Base-by-base conservation (phyloP, 1,139 yeast genomes). In the Suhomyces wounanorum region DNA sequence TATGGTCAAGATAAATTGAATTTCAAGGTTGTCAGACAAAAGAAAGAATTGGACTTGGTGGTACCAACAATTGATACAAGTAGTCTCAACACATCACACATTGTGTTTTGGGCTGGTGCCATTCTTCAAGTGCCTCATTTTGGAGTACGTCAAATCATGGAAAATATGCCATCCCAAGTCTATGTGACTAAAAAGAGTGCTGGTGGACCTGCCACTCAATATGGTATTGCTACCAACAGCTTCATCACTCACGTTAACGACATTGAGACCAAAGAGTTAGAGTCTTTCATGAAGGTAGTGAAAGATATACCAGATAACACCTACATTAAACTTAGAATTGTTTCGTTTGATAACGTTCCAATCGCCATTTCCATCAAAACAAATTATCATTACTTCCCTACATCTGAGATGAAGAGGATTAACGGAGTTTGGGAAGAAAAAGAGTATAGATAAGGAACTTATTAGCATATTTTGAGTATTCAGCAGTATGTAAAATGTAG, bases 161-260 rank as follows among this genome's bases (percentile, higher is more conserved):
- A 82, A 51, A 77, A 81, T 50, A 74, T 89, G 46, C 96, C 96
- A n/a, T 85, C 92, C 18, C 85, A 83, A 51, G 94, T 91, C 13
- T 91, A 89, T 63, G 84, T 90, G 47, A 85, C 90, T 1, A 78
- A 83, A 31, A 80, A 88, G 63, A 79, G 84, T 43, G 78, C 82
- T 35, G 96, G 96, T 13, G 89, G 96, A 0, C 97, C 97, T 9
- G 94, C 96, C 16, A 79, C 83, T 53, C 94, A 88, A 61, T 89
- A 88, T 64, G 89, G 89, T n/a, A 80, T 91, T 52, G 82, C 85
- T 10, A 80, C 90, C 3, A 86, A 94, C 3, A 85, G 88, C 63
- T 91, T 90, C 70, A 87, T 91, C 52, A 91, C 97, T 0, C 96
- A 90, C 65, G 90, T 91, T 45, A 89, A 90, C 65, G 96, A 89